Percentiles rank a stretch among this genome's conserved stretches.
Evolutionary conservation across 305 asterid species (phyloP).

Genomic region (Solanum hybrid): DNA sequence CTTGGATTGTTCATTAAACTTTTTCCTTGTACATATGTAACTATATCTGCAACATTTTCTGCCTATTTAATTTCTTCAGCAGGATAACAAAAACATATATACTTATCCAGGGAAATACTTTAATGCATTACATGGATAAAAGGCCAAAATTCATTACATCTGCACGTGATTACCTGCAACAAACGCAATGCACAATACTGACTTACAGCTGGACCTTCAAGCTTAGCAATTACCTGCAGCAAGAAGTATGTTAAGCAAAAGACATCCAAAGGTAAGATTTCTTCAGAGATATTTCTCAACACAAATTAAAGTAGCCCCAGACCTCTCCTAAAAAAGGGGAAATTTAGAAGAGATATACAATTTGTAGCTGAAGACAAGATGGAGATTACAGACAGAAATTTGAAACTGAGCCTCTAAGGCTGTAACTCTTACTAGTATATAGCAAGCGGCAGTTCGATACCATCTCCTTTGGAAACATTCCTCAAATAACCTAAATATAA

Average conservation of each 20-base stretch:
- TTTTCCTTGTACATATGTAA: not conserved
- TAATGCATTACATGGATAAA: not conserved
- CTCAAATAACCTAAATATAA: conserved; percentile 33
- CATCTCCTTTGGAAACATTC: conserved; percentile 49
- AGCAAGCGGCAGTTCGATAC: conserved; percentile 56
- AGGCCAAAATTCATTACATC: conserved; percentile 2
- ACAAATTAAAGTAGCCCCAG: not conserved
- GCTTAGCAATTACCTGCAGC: conserved; percentile 93
- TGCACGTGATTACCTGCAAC: conserved; percentile 55
- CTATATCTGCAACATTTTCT: not conserved
- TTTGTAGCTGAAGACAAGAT: not conserved
- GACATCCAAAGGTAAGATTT: not conserved
- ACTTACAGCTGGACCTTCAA: conserved; percentile 96
- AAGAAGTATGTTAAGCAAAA: conserved; percentile 9
- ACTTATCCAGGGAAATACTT: not conserved
- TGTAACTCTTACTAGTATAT: conserved; percentile 32
- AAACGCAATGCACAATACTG: conserved; percentile 91
- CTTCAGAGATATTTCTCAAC: not conserved
- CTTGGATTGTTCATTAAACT: not conserved
- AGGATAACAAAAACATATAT: not conserved
- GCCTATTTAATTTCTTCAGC: not conserved
- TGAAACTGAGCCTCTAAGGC: not conserved
- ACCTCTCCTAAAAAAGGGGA: not conserved
- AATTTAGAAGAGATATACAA: not conserved
- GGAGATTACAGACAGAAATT: not conserved